Evolutionary conservation across 768 basidiomycete genomes (phyloP), one percentile per base, ranked within the genome.

Genomic region (Serpula lacrymans): DNA sequence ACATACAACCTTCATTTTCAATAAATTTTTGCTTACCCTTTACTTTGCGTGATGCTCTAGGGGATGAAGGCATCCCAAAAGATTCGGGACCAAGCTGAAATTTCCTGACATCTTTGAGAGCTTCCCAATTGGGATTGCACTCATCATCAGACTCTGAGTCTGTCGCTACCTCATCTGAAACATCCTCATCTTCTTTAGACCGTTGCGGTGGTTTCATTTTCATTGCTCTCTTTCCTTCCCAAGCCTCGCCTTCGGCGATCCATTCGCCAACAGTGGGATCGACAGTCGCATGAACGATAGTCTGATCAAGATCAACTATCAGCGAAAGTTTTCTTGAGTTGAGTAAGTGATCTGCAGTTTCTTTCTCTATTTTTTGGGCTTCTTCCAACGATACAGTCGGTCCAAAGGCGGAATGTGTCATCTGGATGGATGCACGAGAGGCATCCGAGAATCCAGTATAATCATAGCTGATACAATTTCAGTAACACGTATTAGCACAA

Each of bases 261-360:
- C 96, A 98, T 60, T 97, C 95, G 23, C 92, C 94, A 2, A 98
- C 91, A 1, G 96, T 98, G 4, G 96, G 95, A 64, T 99, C 96
- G 18, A 97, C 94, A 0, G 95, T 97, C 6, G 96, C 95, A 56
- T 99, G 96, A 3, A 99, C 90, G 59, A 98, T 93, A 10, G 96
- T 99, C 62, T 99, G 96, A 66, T 99, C 96, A 24, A 99, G 78
- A 70, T 99, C 96, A 52, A 99, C 95, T 50, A 99, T 97, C 36
- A 99, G 82, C 24, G 89, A 91, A 23, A 99, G 80, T 59, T 83
- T 91, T 39, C 82, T 77, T 4, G 77, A 69, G 41, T 75, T 72
- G 54, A 90, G 74, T 25, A 99, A 78, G 50, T 82, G 83, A 1
- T 83, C 69, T 1, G 90, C 84, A 2, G 85, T 88, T 55, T 91